phyloP scores from a whole-genome alignment of 805 yeast species.

The Starmerella apis region DNA sequence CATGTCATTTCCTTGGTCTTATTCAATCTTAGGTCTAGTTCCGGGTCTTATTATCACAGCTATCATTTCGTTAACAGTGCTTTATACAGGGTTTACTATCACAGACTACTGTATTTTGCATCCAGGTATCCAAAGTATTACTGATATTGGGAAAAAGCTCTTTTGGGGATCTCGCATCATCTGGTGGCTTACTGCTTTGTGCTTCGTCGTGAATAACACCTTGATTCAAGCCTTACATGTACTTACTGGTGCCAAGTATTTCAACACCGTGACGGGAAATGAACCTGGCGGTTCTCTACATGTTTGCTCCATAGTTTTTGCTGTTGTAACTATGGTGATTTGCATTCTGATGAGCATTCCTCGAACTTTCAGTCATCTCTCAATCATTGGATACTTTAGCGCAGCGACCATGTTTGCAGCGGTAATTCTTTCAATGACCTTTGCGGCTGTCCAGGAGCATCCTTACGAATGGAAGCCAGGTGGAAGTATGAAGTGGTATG shows the following conservation, averaged over 20 bases:
- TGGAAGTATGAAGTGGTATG: slow-evolving; percentile 36
- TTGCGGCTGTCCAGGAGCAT: slow-evolving; percentile 45
- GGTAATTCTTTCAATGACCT: slow-evolving; percentile 42
- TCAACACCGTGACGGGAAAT: slow-evolving; percentile 45
- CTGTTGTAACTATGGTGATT: slow-evolving; percentile 40
- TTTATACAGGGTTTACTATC: slow-evolving; percentile 47
- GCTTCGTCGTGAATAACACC: slow-evolving; percentile 46
- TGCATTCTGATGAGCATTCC: slow-evolving; percentile 47
- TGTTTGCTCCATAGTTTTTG: slow-evolving; percentile 44
- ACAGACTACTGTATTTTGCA: slow-evolving; percentile 45
- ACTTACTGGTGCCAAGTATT: slow-evolving; percentile 48
- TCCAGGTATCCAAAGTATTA: slow-evolving; percentile 44
- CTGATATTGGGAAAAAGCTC: slow-evolving; percentile 50
- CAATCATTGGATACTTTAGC: slow-evolving; percentile 42
- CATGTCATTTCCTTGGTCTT: slow-evolving; percentile 59
- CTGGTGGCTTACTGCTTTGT: slow-evolving; percentile 48
- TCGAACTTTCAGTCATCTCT: slow-evolving; percentile 45
- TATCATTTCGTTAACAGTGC: slow-evolving; percentile 41
- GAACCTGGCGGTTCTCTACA: slow-evolving; percentile 24
- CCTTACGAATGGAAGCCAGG: slow-evolving; percentile 36
- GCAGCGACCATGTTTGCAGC: slow-evolving; percentile 51
- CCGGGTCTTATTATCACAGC: slow-evolving; percentile 49
- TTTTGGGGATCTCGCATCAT: slow-evolving; percentile 44
- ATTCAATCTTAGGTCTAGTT: slow-evolving; percentile 47
- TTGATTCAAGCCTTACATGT: slow-evolving; percentile 52